Conservation (phyloP, 805 yeast species). For the Saccharomycopsis lassenensis region DNA sequence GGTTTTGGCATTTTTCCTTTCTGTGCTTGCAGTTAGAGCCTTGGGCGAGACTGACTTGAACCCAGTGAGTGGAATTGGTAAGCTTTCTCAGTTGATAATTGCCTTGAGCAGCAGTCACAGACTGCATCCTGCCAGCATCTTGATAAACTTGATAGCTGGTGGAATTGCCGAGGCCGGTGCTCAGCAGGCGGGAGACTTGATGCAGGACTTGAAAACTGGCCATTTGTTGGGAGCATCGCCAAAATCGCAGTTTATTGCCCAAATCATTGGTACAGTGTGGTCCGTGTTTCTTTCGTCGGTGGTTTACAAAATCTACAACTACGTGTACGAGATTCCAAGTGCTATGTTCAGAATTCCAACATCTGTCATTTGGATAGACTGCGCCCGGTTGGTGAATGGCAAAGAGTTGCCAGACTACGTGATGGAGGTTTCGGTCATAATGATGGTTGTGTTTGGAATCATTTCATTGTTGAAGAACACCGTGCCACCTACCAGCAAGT, state of each 20-base stretch:
- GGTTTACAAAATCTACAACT: constrained; percentile 73
- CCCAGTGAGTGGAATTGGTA: constrained; percentile 96
- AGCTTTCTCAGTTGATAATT: constrained; percentile 79
- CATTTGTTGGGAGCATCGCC: constrained; percentile 88
- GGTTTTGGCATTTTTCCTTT: constrained; percentile 62
- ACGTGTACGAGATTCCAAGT: constrained; percentile 79
- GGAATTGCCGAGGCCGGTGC: constrained; percentile 99
- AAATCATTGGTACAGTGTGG: constrained; percentile 77
- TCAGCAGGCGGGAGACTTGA: constrained; percentile 95
- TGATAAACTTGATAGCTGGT: constrained; percentile 85
- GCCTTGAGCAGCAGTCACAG: constrained; percentile 73
- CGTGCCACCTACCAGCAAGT: constrained; percentile 30
- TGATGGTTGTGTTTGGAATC: constrained; percentile 59
- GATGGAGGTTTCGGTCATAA: constrained; percentile 41
- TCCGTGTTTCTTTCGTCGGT: constrained; percentile 69
- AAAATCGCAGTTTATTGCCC: constrained; percentile 83
- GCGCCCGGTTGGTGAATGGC: constrained; percentile 88
- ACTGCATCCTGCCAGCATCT: constrained; percentile 66
- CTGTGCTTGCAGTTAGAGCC: constrained; percentile 85
- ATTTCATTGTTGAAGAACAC: constrained; percentile 57
- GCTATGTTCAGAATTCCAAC: constrained; percentile 81
- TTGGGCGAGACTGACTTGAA: constrained; percentile 94
- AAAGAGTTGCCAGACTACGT: constrained; percentile 81
- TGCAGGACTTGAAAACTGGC: constrained; percentile 96
- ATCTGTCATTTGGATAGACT: constrained; percentile 93